Percentiles rank a stretch among this genome's conserved stretches.
Conservation (phyloP, 2,329 filamentous ascomycete species). For the Colletotrichum salicis region DNA sequence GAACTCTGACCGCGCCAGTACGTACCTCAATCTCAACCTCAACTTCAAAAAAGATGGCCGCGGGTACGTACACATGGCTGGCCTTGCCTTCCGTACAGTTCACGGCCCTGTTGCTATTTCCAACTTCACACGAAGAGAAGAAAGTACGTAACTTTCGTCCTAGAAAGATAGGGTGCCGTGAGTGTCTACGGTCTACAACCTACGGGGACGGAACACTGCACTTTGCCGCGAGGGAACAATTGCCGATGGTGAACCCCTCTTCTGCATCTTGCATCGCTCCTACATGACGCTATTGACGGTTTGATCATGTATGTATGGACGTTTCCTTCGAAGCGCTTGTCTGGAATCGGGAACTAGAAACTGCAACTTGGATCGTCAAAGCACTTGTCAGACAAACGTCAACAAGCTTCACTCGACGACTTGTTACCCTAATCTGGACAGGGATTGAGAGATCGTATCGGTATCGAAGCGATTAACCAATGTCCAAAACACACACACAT, state of each 20-base stretch:
- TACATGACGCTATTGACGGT: neutral
- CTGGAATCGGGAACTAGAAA: neutral
- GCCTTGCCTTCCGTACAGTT: neutral
- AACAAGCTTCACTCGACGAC: neutral
- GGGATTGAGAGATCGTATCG: neutral
- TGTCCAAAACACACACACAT: neutral
- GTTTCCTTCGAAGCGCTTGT: neutral
- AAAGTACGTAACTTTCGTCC: neutral
- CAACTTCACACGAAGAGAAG: neutral
- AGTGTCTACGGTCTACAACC: neutral
- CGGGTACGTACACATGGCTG: too few relatives aligned
- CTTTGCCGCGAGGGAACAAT: neutral
- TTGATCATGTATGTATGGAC: neutral
- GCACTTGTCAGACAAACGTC: neutral
- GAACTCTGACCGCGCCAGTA: neutral
- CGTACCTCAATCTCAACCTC: neutral
- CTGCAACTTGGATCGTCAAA: neutral
- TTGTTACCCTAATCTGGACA: neutral
- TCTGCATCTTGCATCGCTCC: neutral
- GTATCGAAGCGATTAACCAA: neutral
- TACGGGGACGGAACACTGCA: neutral
- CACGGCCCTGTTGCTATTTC: neutral
- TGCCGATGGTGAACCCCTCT: neutral
- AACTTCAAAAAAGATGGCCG: too few relatives aligned
- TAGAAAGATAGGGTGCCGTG: neutral